These are phyloP conservation scores for Plasmodium cynomolgi DNA, from an alignment of 169 alveolate species.

Conservation along the genomic window DNA sequence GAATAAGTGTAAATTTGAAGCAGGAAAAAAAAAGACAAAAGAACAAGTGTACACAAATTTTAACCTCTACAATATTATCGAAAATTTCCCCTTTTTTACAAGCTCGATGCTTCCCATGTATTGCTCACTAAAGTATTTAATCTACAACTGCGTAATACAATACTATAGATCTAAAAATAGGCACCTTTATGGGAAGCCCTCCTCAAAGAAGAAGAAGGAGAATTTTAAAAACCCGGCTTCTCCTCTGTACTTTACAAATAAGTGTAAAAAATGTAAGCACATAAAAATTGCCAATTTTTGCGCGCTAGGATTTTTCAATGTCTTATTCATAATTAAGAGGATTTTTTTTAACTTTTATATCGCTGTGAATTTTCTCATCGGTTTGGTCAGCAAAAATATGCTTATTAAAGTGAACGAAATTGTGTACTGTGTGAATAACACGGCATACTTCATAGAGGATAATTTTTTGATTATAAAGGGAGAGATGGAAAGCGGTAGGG, in stretches of 20 bases:
- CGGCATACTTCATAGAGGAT: background rate
- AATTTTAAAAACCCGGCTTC: constrained; percentile 29
- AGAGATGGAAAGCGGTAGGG: background rate
- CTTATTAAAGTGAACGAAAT: constrained; percentile 47
- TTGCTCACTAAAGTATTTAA: constrained; percentile 43
- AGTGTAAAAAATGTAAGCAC: constrained; percentile 62
- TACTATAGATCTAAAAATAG: constrained; percentile 54
- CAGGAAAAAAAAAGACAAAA: background rate
- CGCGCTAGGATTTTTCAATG: constrained; percentile 31
- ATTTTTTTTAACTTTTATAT: constrained; percentile 55
- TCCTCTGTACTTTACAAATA: constrained; percentile 48
- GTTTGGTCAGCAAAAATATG: constrained; percentile 33
- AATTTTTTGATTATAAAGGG: constrained; percentile 1
- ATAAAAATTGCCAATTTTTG: constrained; percentile 48
- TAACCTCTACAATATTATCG: constrained; percentile 57
- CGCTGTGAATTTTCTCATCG: constrained; percentile 34
- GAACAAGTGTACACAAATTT: constrained; percentile 8
- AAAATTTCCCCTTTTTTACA: constrained; percentile 35
- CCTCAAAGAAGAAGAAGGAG: constrained; percentile 5
- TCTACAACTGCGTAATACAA: constrained; percentile 44
- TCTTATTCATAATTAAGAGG: constrained; percentile 56
- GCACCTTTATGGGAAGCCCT: constrained; percentile 26
- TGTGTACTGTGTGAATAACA: constrained; percentile 6
- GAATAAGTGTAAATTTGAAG: background rate
- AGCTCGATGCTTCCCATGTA: constrained; percentile 67